phyloP scores from a whole-genome alignment of 2,329 filamentous ascomycete species.

The Fonsecaea pugnacius region DNA sequence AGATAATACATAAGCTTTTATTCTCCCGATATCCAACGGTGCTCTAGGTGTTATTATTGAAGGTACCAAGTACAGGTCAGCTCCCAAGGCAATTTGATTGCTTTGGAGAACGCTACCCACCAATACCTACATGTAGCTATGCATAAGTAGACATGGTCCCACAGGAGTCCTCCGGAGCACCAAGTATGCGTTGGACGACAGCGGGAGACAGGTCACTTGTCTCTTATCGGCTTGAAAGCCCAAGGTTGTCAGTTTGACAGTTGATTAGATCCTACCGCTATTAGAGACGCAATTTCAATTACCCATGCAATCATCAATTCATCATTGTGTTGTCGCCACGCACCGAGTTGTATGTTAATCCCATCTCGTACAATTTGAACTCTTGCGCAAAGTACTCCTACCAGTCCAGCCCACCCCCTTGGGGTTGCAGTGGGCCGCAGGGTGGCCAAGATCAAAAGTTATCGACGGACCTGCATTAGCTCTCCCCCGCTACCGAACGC shows the following conservation, averaged over 20 bases:
- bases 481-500: conserved; percentile 25
- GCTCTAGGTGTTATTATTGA: not conserved
- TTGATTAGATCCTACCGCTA: not conserved
- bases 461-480: conserved; percentile 32
- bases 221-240: not conserved
- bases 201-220: not conserved
- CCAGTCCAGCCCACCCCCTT: not conserved
- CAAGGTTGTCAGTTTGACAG: not conserved
- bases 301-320: not conserved
- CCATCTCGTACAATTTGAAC: not conserved
- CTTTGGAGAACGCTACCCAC: not conserved
- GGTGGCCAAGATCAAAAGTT: conserved; percentile 8
- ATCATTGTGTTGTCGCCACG: not conserved
- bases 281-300: not conserved
- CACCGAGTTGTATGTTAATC: not conserved
- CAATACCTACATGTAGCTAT: not conserved
- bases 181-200: not conserved
- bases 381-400: not conserved
- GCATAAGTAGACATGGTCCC: not conserved
- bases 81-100: not conserved
- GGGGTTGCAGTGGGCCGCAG: conserved; percentile 12
- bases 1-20: not conserved
- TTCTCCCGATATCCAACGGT: not conserved
- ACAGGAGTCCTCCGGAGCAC: not conserved
- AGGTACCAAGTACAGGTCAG: not conserved